phyloP scores from a whole-genome alignment of 2,329 filamentous ascomycete species.

The Xylaria sp. region DNA sequence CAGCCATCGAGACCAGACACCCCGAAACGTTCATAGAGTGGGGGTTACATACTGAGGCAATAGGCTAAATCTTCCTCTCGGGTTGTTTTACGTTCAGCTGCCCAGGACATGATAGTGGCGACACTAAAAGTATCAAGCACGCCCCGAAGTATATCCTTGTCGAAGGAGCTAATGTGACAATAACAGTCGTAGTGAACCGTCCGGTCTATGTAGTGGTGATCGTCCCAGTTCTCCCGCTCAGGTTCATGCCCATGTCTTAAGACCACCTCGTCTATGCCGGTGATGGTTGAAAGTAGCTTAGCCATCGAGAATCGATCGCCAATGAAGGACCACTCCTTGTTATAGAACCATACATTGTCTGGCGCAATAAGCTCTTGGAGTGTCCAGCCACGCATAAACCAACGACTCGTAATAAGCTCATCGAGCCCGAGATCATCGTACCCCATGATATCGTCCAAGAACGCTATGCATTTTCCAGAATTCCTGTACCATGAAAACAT shows the following conservation, averaged over 20 bases:
- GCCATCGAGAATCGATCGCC: constrained; percentile 22
- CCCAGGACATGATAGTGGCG: constrained; percentile 27
- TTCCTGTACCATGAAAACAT: constrained; percentile 32
- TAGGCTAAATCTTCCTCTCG: constrained; percentile 31
- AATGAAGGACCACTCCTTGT: constrained; percentile 17
- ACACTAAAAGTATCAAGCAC: constrained; percentile 11
- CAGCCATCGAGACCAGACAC: neutral
- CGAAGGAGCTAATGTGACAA: neutral
- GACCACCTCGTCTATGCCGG: constrained; percentile 8
- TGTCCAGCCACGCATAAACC: constrained; percentile 30
- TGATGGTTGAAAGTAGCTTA: neutral
- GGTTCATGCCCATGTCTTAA: constrained; percentile 17
- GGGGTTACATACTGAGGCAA: constrained; percentile 22
- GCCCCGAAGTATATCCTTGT: neutral
- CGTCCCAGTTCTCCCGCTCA: neutral
- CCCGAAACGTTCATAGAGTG: too few relatives aligned
- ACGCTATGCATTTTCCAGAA: constrained; percentile 5
- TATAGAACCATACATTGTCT: constrained; percentile 28
- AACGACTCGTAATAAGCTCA: neutral
- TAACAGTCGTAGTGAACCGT: neutral
- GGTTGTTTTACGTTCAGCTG: constrained; percentile 20
- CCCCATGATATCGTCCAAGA: constrained; percentile 17
- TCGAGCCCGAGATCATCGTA: constrained; percentile 10
- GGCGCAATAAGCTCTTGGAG: constrained; percentile 33
- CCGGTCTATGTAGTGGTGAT: neutral